phyloP scores from a whole-genome alignment of 192 early-diverging fungal species.

The Backusella luteola region DNA sequence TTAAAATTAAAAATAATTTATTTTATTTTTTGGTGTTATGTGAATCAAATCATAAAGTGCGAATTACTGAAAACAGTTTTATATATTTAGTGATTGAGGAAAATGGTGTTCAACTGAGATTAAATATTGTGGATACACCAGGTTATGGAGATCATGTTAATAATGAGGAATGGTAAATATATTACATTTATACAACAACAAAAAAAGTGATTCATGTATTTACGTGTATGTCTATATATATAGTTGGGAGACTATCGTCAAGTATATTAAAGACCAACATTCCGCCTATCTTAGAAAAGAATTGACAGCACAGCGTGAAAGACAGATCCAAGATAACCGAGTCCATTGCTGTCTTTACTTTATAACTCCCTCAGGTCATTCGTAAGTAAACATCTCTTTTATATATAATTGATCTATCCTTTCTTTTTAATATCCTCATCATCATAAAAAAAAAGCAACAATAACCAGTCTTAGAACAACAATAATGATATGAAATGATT shows the following conservation, averaged over 20 bases:
- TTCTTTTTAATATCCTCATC: background rate
- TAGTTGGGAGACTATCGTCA: slow-evolving; percentile 96
- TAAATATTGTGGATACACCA: slow-evolving; percentile 98
- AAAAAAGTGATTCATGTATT: background rate
- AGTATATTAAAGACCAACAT: slow-evolving; percentile 99
- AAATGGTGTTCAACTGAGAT: slow-evolving; percentile 88
- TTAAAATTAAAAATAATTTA: background rate
- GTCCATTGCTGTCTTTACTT: slow-evolving; percentile 97
- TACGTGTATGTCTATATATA: background rate
- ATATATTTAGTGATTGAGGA: slow-evolving; percentile 82
- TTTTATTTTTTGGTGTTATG: background rate
- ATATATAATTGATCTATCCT: background rate
- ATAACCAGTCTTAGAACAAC: background rate
- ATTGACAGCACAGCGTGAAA: slow-evolving; percentile 82
- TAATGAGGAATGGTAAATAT: slow-evolving; percentile 89
- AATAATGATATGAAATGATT: background rate
- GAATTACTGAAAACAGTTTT: background rate
- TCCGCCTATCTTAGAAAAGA: slow-evolving; percentile 93
- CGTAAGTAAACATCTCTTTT: slow-evolving; percentile 50
- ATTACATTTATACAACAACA: background rate
- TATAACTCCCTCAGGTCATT: slow-evolving; percentile 93
- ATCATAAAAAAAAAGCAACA: background rate
- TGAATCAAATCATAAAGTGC: background rate
- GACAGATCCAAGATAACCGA: slow-evolving; percentile 90
- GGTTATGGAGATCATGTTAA: slow-evolving; percentile 99